Evolutionary conservation across 768 basidiomycete species (phyloP), one percentile per base, ranked within the genome.

Genomic region (Antrodiella citrinella): DNA sequence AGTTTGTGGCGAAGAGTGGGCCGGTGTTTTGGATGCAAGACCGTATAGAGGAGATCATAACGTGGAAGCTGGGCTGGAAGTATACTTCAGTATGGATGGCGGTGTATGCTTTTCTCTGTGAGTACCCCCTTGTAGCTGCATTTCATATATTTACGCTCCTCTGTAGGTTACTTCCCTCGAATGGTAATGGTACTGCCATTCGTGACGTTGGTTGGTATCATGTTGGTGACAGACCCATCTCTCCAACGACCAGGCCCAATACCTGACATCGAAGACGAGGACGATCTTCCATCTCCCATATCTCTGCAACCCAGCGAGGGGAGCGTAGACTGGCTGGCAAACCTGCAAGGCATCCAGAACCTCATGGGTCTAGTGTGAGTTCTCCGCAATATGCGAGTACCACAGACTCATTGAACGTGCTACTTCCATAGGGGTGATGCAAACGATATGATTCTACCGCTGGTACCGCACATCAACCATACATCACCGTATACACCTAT

Each of bases 21-120:
- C 84, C 87, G 0, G 67, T 92, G 4, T 95, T 94, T 59, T 95
- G 91, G 92, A 55, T 94, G 18, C 89, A 90, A 66, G 92, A 96
- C 61, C 69, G 92, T 1, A 60, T 89, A 12, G 92, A 95, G 63
- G 92, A 94, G 67, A 73, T 92, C 2, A 49, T 94, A 3, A 71
- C 87, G 55, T 94, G 92, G 92, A 83, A 78, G 62, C 75, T 77
- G 42, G 83, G 84, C 0, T 84, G 82, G 84, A 76, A 74, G 58
- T 70, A 78, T 39, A 93, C 92, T 1, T 62, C 69, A 38, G 74
- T 78, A 0, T 94, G 86, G 84, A 82, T 94, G 68, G 73, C 80
- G 2, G 73, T 67, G 0, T 94, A 91, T 64, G 77, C 76, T 0
- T 90, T 92, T 56, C 65, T 93, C 30, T 94, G 92, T 92, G 45